Evolutionary conservation across 495 filamentous ascomycete genomes (phyloP), one percentile per base, ranked within the genome.

Genomic region (Lichina pygmaea): DNA sequence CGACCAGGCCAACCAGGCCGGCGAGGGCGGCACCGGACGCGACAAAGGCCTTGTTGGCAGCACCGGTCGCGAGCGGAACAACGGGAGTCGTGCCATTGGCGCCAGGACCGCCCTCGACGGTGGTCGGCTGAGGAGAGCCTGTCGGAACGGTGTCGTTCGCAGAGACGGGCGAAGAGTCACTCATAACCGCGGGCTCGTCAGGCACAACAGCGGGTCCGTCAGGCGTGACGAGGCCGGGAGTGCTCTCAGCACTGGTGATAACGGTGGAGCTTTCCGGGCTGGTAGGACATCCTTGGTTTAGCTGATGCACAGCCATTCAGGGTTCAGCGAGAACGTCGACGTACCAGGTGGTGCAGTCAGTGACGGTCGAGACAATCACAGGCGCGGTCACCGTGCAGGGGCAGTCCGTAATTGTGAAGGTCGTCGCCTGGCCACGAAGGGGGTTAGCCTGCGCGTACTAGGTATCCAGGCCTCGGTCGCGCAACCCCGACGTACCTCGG

Each of bases 1-100:
- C 61, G 43, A 56, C 60, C 30, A 64, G 49, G 52, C 62, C 63
- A 47, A 60, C 44, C 44, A 58, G 45, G 44, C 52, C 53, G 33
- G 50, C 55, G 11, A 66, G 52, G 16, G 53, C 55, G 32, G 53
- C 55, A 40, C 58, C 61, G 3, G 55, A 57, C 17, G 54, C 54
- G 17, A 55, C 55, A 46, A 57, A 51, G 32, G 48, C 49, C 47
- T 55, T 57, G 51, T 52, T 51, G 16, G 53, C 56, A 0, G 53
- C 55, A 37, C 56, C 56, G 31, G 52, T 54, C 48, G 55, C 57
- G 1, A 50, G 36, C 3, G 55, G 38, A 16, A 42, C 17, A 49
- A 44, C 53, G 16, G 47, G 48, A 16, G 51, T 32, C 34, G 50
- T 43, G 9, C 48, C 32, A 16, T 42, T n/a, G 38, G 45, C 42